These are phyloP conservation scores for Cercospora sp. DNA, from an alignment of 2,329 filamentous ascomycete species.

Conservation along the genomic window DNA sequence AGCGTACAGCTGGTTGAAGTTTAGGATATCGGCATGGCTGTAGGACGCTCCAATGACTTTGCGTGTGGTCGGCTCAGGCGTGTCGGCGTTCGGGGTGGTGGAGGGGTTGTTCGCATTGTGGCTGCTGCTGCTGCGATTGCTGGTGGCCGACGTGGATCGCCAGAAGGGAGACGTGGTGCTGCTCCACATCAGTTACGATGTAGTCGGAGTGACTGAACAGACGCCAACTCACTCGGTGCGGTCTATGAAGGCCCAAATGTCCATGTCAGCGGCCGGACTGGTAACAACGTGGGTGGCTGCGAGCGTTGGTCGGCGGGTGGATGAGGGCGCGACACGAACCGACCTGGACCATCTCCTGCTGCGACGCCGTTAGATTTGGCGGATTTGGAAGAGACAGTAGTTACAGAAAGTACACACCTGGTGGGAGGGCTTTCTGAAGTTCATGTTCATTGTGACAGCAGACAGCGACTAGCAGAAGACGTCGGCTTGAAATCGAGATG, in stretches of 20 bases:
- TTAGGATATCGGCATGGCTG: slow-evolving; percentile 92
- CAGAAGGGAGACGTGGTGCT: slow-evolving; percentile 90
- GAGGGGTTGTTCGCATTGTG: slow-evolving; percentile 45
- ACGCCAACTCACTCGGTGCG: slow-evolving; percentile 35
- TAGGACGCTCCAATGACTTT: slow-evolving; percentile 92
- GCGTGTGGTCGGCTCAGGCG: slow-evolving; percentile 54
- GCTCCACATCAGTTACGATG: slow-evolving; percentile 18
- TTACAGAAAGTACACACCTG: slow-evolving; percentile 41
- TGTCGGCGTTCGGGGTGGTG: slow-evolving; percentile 49
- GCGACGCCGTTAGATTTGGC: background rate
- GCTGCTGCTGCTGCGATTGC: slow-evolving; percentile 33
- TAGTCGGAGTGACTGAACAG: background rate
- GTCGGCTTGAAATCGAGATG: slow-evolving; percentile 67
- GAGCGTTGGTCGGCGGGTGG: slow-evolving; percentile 5
- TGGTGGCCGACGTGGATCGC: slow-evolving; percentile 58
- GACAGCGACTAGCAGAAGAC: slow-evolving; percentile 77
- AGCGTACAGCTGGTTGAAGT: slow-evolving; percentile 75
- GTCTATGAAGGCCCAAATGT: slow-evolving; percentile 38
- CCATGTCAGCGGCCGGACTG: slow-evolving; percentile 42
- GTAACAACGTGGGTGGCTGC: background rate
- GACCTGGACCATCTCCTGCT: slow-evolving; percentile 98
- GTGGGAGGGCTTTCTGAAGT: slow-evolving; percentile 45
- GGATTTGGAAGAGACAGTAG: background rate
- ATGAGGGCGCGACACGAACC: slow-evolving; percentile 63
- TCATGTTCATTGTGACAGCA: slow-evolving; percentile 67